Evolutionary conservation across 768 basidiomycete species (phyloP).

Genomic region (Suillus fuscotomentosus): DNA sequence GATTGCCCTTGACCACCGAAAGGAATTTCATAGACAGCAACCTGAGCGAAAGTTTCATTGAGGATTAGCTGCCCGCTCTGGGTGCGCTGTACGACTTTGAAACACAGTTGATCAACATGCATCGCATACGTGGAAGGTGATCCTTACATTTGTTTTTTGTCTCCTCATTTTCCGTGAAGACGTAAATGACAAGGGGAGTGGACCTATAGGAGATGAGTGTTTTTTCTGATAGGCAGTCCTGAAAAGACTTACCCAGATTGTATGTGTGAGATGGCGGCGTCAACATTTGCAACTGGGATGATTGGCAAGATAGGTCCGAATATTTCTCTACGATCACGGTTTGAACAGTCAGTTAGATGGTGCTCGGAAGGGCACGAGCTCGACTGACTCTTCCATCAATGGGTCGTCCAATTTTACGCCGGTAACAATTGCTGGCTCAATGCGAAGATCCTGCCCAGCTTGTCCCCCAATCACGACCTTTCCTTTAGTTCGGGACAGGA

Average conservation of each 20-base stretch:
- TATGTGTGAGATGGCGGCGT: constrained; percentile 52
- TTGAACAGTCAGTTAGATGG: neutral
- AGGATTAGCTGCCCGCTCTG: constrained; percentile 42
- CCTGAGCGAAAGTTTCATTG: constrained; percentile 54
- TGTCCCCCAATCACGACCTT: constrained; percentile 47
- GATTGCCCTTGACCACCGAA: constrained; percentile 56
- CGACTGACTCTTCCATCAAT: constrained; percentile 50
- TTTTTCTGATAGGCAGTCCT: neutral
- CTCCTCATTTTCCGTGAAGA: constrained; percentile 49
- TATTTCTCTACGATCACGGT: constrained; percentile 46
- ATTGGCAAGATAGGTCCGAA: constrained; percentile 70
- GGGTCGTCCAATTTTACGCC: constrained; percentile 50
- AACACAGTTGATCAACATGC: no score
- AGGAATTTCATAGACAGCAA: constrained; percentile 38
- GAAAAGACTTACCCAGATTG: constrained; percentile 38
- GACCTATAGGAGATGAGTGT: constrained; percentile 31
- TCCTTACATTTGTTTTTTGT: constrained; percentile 25
- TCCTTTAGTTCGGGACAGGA: constrained; percentile 52
- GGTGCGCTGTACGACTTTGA: constrained; percentile 47
- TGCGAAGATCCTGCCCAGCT: constrained; percentile 32
- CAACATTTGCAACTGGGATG: constrained; percentile 49
- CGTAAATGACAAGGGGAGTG: constrained; percentile 56
- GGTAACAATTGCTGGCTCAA: constrained; percentile 59
- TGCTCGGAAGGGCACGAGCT: neutral
- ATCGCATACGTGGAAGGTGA: no score